Base-by-base conservation (phyloP, 75 land plant genomes). In the Picea sitchensis region DNA sequence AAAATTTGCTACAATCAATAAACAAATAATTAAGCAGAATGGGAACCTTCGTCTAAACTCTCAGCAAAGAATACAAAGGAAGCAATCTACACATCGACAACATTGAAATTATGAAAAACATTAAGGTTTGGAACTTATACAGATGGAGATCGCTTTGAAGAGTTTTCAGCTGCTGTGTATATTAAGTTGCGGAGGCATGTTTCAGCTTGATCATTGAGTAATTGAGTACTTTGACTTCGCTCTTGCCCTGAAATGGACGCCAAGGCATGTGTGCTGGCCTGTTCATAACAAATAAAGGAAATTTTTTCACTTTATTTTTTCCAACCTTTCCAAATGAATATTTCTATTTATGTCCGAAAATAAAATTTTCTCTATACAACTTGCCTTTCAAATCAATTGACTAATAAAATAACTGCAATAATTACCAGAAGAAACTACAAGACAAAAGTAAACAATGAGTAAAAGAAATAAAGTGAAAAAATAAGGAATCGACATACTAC, bases 211-310 rank as follows among this genome's bases (percentile, higher is more conserved):
- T 71, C 73, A 57, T 78, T 82, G 21, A 92, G 79, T 30, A 92
- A 69, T 3, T 69, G 69, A 0, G 47, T 38, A 5, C 73, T 74
- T 30, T 83, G 86, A 14, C 88, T 3, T 23, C 93, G 78, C 44
- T 82, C 80, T 18, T 81, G 87, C 61, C 98, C 98, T 12, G 67
- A 58, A 21, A 95, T 87, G 73, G 87, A 86, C 44, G 84, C 98
- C 82, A 95, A 85, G 76, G 95, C 93, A 90, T 88, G 98, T 71
- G 93, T 75, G 15, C 87, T 91, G 77, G 95, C 93, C 95, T 91
- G 81, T 34, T 65, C n/a, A 56, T 11, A 41, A 21, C 5, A 17
- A 77, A 61, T 58, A 54, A 31, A 54, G 26, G 26, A 26, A 26
- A 26, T 26, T 26, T 1, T 14, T n/a, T n/a, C n/a, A n/a, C n/a